Evolutionary conservation across 169 alveolate genomes (phyloP).

Genomic region (Ichthyophthirius multifiliis): DNA sequence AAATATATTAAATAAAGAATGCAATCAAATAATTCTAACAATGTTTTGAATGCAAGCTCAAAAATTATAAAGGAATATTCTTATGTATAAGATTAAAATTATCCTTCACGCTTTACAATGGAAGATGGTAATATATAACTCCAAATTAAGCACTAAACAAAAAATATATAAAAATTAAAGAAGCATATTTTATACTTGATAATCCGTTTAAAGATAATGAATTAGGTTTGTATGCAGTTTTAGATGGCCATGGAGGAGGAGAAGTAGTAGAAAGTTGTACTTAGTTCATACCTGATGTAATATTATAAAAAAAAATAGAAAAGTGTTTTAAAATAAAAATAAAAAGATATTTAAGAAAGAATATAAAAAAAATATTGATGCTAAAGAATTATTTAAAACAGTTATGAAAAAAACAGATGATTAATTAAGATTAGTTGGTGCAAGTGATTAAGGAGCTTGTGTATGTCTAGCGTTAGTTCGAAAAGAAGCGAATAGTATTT

Average conservation of each 20-base stretch:
- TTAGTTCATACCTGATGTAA: conserved; percentile 30
- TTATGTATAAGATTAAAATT: conserved; percentile 29
- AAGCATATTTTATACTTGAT: conserved; percentile 33
- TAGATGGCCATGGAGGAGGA: conserved; percentile 48
- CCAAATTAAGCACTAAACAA: not conserved
- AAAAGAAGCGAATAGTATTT: conserved; percentile 5
- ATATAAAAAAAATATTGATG: not conserved
- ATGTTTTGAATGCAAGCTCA: not conserved
- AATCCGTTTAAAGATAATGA: conserved; percentile 30
- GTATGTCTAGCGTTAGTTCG: conserved; percentile 29
- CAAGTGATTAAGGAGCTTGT: conserved; percentile 38
- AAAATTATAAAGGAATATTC: not conserved
- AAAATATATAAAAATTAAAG: not conserved
- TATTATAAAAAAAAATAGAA: too few relatives aligned
- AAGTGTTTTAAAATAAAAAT: not conserved
- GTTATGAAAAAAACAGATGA: conserved; percentile 35
- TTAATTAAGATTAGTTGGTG: conserved; percentile 41
- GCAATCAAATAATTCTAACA: not conserved
- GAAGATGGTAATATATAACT: conserved; percentile 32
- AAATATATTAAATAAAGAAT: too few relatives aligned
- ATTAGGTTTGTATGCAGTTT: conserved; percentile 28
- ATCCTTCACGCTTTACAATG: conserved; percentile 23
- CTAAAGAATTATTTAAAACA: conserved; percentile 18
- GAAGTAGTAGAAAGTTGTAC: conserved; percentile 38
- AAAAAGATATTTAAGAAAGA: conserved; percentile 12